Base-by-base conservation (phyloP, 495 filamentous ascomycete species). In the Penicillium ochrochloron region DNA sequence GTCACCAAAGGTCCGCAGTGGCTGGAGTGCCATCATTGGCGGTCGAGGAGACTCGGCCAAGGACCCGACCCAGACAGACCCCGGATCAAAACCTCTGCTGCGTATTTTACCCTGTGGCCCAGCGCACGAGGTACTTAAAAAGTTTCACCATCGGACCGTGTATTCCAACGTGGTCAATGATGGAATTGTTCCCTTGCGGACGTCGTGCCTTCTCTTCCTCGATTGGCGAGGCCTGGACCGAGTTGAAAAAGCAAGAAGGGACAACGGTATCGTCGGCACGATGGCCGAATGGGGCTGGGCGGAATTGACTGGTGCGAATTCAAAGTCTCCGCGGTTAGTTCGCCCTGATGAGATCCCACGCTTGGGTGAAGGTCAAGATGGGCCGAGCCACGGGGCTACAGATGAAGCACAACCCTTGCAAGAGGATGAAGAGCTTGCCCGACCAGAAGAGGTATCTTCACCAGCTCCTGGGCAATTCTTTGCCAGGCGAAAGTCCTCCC, bases 101-200 rank as follows among this genome's bases (percentile, higher is more conserved):
- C 87, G 95, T 25, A 96, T 98, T 64, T 76, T 99, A 17, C 95
- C 95, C 0, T 94, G 92, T 27, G 95, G 95, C 21, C 95, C 96
- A 31, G 95, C 95, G 7, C 94, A 98, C 76, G 85, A 87, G 42
- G 93, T 91, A 0, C 78, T 99, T 57, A 86, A 88, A 69, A 92
- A 89, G 74, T 99, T 98, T 70, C 84, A 92, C 51, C 96, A 95
- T 71, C 83, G 96, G 19, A 99, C 95, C 0, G 83, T 97, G 1
- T 99, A 99, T 73, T 96, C 94, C 2, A 99, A 99, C 70, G 93
- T 98, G 31, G 96, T 99, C 48, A 99, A 99, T 76, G 95, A 99
- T 77, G 95, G 95, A 3, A 97, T 99, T 71, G 95, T 99, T 8
- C 95, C 95, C 2, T 74, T 98, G 41, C 86, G 96, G 12, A 99